These are phyloP conservation scores for Poronia punctata DNA, from an alignment of 495 filamentous ascomycete species.

Conservation along the genomic window DNA sequence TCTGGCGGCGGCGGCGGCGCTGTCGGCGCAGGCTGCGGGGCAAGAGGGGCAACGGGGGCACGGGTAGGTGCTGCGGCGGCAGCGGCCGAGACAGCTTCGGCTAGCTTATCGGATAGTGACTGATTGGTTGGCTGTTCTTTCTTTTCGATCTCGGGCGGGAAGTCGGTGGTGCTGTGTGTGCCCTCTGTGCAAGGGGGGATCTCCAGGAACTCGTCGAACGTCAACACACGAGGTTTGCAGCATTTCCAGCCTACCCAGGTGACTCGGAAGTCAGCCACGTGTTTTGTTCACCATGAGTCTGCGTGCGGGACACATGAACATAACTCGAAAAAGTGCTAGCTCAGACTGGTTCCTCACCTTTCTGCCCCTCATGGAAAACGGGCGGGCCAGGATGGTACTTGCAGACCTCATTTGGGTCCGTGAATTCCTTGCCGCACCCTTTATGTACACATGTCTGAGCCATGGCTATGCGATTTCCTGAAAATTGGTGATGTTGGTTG, in stretches of 20 bases:
- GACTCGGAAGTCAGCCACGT: too few species aligned
- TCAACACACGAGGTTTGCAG: constrained; percentile 95
- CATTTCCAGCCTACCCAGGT: constrained; percentile 83
- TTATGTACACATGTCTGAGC: constrained; percentile 92
- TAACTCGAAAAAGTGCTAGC: too few species aligned
- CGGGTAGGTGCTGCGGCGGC: constrained; percentile 38
- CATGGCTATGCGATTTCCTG: constrained; percentile 42
- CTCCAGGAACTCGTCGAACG: constrained; percentile 95
- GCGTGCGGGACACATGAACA: too few species aligned
- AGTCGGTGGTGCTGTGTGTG: constrained; percentile 79
- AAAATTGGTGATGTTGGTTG: too few species aligned
- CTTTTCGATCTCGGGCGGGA: constrained; percentile 52
- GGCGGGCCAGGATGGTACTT: constrained; percentile 90
- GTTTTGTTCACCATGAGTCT: too few species aligned
- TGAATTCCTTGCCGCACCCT: constrained; percentile 84
- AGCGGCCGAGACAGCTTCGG: constrained; percentile 25
- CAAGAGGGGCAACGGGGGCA: constrained; percentile 34
- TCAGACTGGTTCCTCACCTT: constrained; percentile 63
- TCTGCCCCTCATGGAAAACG: constrained; percentile 97
- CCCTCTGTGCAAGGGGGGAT: constrained; percentile 93
- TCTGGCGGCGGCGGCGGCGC: constrained; percentile 63
- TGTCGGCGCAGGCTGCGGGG: constrained; percentile 49
- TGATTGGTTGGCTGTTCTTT: constrained; percentile 30
- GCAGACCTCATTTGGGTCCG: constrained; percentile 77
- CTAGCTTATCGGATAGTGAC: constrained; percentile 24